Percentiles rank a stretch among this genome's conserved stretches.
phyloP scores from a whole-genome alignment of 495 filamentous ascomycete species.

The Penicillium soppii region DNA sequence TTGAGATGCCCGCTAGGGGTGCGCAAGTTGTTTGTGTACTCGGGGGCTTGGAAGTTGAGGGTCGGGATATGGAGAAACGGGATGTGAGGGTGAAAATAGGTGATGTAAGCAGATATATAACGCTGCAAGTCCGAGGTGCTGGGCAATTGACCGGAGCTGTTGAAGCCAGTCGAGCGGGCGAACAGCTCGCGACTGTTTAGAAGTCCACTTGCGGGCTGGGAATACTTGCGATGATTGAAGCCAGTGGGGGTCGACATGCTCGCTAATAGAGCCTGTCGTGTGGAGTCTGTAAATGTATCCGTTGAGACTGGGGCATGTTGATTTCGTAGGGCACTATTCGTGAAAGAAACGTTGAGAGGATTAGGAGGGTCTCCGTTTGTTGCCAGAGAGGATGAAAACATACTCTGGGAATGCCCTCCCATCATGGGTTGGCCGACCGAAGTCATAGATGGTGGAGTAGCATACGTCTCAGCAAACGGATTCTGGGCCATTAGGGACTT shows the following conservation, averaged over 20 bases:
- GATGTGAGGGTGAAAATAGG: slow-evolving; percentile 91
- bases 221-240: slow-evolving; percentile 75
- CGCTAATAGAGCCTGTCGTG: slow-evolving; percentile 79
- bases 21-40: slow-evolving; percentile 60
- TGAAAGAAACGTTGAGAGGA: slow-evolving; percentile 51
- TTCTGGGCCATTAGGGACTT: slow-evolving; percentile 50
- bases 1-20: slow-evolving; percentile 50
- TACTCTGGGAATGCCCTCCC: slow-evolving; percentile 54
- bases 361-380: slow-evolving; percentile 56
- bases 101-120: slow-evolving; percentile 87
- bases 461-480: slow-evolving; percentile 45
- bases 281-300: slow-evolving; percentile 90
- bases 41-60: slow-evolving; percentile 80
- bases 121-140: slow-evolving; percentile 91
- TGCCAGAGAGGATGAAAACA: slow-evolving; percentile 57
- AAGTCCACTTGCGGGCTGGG: slow-evolving; percentile 61
- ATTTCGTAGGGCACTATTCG: slow-evolving; percentile 57
- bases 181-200: slow-evolving; percentile 43
- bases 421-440: slow-evolving; percentile 49
- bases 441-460: slow-evolving; percentile 66
- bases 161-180: slow-evolving; percentile 46
- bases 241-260: slow-evolving; percentile 75
- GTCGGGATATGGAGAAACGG: slow-evolving; percentile 94
- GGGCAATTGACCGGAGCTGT: slow-evolving; percentile 62
- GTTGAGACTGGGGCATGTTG: slow-evolving; percentile 64